A percentile compares a stretch with the other conserved stretches of the same genome.
Conservation (phyloP, 1,284 basidiomycete genomes). For the Leccinum griseonigrum region DNA sequence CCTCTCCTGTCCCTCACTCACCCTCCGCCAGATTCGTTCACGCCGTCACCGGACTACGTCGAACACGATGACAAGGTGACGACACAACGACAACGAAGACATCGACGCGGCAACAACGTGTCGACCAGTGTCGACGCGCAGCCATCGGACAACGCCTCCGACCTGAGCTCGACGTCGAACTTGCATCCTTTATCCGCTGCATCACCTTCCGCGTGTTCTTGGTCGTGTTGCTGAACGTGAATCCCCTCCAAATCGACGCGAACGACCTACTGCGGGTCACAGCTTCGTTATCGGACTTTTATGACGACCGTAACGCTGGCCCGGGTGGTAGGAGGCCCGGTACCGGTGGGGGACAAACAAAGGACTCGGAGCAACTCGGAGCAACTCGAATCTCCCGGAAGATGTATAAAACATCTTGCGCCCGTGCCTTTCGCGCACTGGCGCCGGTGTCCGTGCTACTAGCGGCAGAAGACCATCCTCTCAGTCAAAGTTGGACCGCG, state of each 20-base stretch:
- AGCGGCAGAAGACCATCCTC: too few relatives aligned
- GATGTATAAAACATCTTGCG: conserved; percentile 31
- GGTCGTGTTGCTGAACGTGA: conserved; percentile 38
- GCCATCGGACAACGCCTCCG: conserved; percentile 19
- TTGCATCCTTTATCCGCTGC: conserved; percentile 41
- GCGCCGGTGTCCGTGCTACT: too few relatives aligned
- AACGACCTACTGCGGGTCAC: conserved; percentile 36
- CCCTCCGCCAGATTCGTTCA: too few relatives aligned
- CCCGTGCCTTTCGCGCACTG: conserved; percentile 35
- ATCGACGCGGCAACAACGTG: too few relatives aligned
- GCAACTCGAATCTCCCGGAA: conserved; percentile 8
- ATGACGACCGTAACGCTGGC: conserved; percentile 33
- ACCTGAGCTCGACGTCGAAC: conserved; percentile 22
- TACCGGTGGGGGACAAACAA: neutral
- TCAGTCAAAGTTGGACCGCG: conserved; percentile 44
- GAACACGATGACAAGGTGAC: too few relatives aligned
- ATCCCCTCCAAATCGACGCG: conserved; percentile 29
- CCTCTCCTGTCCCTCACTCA: too few relatives aligned
- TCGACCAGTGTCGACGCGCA: neutral
- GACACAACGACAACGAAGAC: too few relatives aligned
- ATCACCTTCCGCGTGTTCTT: conserved; percentile 43
- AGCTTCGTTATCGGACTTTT: conserved; percentile 35
- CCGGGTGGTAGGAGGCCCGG: too few relatives aligned
- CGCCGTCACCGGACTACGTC: too few relatives aligned
- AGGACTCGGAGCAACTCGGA: too few relatives aligned